Evolutionary conservation across 305 asterid genomes (phyloP).

Genomic region (Solanum chacoense): DNA sequence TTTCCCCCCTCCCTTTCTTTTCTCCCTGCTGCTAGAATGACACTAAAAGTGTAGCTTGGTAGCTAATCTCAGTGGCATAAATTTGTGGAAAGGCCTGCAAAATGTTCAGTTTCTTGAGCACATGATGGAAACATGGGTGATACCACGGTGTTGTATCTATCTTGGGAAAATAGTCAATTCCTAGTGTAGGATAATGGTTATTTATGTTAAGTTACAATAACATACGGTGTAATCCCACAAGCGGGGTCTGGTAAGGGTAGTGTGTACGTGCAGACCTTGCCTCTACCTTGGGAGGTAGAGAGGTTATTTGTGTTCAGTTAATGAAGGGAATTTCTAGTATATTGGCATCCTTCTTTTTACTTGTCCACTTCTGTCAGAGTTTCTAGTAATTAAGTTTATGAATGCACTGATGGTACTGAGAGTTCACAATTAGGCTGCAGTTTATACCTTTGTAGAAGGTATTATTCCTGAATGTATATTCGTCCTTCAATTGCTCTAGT

Average conservation of each 20-base stretch:
- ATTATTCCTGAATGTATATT: neutral
- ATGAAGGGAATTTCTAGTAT: neutral
- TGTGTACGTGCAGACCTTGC: neutral
- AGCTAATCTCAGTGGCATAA: neutral
- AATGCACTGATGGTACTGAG: neutral
- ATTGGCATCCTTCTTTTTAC: neutral
- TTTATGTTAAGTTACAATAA: neutral
- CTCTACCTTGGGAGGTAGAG: neutral
- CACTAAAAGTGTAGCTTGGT: neutral
- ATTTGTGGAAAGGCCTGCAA: neutral
- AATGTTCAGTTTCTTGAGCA: neutral
- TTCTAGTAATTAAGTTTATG: neutral
- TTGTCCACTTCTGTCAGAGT: neutral
- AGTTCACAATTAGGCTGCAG: neutral
- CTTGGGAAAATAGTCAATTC: neutral
- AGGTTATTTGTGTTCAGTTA: neutral
- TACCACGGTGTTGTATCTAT: neutral
- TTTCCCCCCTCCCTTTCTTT: neutral
- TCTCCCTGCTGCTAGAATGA: neutral
- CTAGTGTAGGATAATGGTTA: neutral
- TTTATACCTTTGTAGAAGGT: neutral
- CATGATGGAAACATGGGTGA: neutral
- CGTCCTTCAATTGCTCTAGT: neutral
- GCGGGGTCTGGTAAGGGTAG: neutral
- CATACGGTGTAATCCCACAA: neutral